Evolutionary conservation across 2,329 filamentous ascomycete species (phyloP).

Genomic region (Shiraia sp.): DNA sequence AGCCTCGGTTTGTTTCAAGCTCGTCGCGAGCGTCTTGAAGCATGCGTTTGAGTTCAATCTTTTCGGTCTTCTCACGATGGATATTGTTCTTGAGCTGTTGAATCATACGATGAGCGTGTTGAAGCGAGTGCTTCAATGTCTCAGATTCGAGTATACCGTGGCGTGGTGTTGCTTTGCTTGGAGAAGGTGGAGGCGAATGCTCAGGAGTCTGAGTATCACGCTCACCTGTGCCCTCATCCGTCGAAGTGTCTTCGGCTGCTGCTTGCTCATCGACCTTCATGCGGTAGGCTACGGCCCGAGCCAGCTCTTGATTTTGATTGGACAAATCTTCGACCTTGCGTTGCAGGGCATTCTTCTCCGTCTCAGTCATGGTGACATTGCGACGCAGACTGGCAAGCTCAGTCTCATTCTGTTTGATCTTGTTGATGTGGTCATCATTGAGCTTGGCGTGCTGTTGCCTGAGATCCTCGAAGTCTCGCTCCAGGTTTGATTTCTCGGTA

Average conservation of each 20-base stretch:
- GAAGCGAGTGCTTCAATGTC: slow-evolving; percentile 89
- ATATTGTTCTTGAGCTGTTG: slow-evolving; percentile 94
- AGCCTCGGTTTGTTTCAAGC: slow-evolving; percentile 69
- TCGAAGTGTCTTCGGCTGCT: slow-evolving; percentile 61
- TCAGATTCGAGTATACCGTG: slow-evolving; percentile 93
- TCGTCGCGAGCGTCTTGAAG: slow-evolving; percentile 95
- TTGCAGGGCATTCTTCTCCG: slow-evolving; percentile 76
- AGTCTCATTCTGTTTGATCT: slow-evolving; percentile 82
- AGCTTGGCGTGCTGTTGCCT: slow-evolving; percentile 79
- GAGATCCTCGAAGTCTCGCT: slow-evolving; percentile 89
- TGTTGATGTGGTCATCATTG: slow-evolving; percentile 75
- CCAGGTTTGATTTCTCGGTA: slow-evolving; percentile 74
- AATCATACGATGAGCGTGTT: slow-evolving; percentile 94
- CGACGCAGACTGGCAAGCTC: slow-evolving; percentile 84
- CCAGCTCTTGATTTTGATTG: slow-evolving; percentile 87
- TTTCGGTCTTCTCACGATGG: slow-evolving; percentile 97
- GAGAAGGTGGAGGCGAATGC: slow-evolving; percentile 86
- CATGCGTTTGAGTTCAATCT: slow-evolving; percentile 92
- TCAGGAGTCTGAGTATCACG: slow-evolving; percentile 72
- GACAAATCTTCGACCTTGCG: slow-evolving; percentile 86
- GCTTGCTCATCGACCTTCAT: slow-evolving; percentile 64
- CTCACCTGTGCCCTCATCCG: slow-evolving; percentile 54
- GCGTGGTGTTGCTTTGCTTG: slow-evolving; percentile 86
- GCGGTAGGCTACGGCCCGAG: slow-evolving; percentile 77
- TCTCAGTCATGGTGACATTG: slow-evolving; percentile 75